Conservation (phyloP, 768 basidiomycete species). For the Multifurca ochricompacta region DNA sequence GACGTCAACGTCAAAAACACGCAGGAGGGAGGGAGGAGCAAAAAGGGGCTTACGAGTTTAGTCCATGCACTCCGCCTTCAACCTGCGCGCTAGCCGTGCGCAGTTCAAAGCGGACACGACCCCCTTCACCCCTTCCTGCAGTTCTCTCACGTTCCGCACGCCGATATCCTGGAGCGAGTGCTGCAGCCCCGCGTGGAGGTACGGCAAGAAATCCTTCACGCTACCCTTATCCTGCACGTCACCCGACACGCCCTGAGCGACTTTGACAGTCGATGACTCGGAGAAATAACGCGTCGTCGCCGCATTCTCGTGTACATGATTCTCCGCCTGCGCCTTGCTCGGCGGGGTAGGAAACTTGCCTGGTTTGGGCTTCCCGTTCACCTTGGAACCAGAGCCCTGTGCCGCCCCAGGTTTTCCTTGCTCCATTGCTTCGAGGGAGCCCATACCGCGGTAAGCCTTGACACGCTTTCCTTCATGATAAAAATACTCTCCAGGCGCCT, state of each 20-base stretch:
- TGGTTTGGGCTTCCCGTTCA: conserved; percentile 15
- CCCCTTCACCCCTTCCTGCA: conserved; percentile 61
- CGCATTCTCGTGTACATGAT: conserved; percentile 69
- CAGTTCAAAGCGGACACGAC: conserved; percentile 80
- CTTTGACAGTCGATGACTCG: conserved; percentile 87
- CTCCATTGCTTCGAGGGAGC: conserved; percentile 77
- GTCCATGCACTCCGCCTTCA: conserved; percentile 91
- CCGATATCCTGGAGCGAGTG: conserved; percentile 95
- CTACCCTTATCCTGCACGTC: conserved; percentile 98
- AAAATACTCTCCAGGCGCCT: conserved; percentile 98
- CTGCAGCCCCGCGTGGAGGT: conserved; percentile 73
- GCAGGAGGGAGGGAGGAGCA: neutral
- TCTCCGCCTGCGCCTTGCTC: conserved; percentile 26
- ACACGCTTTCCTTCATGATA: conserved; percentile 99
- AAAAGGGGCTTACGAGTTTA: conserved; percentile 71
- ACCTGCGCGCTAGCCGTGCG: conserved; percentile 93
- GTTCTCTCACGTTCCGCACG: conserved; percentile 53
- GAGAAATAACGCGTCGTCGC: conserved; percentile 96
- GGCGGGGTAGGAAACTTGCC: conserved; percentile 43
- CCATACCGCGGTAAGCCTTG: conserved; percentile 99
- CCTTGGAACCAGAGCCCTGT: conserved; percentile 26
- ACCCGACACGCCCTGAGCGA: conserved; percentile 93
- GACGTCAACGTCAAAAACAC: neutral
- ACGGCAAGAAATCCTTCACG: conserved; percentile 86
- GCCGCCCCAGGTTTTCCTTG: conserved; percentile 44